A percentile compares a stretch with the other conserved stretches of the same genome.
Conservation (phyloP, 1,139 yeast genomes). For the Geotrichum bryndzae region DNA sequence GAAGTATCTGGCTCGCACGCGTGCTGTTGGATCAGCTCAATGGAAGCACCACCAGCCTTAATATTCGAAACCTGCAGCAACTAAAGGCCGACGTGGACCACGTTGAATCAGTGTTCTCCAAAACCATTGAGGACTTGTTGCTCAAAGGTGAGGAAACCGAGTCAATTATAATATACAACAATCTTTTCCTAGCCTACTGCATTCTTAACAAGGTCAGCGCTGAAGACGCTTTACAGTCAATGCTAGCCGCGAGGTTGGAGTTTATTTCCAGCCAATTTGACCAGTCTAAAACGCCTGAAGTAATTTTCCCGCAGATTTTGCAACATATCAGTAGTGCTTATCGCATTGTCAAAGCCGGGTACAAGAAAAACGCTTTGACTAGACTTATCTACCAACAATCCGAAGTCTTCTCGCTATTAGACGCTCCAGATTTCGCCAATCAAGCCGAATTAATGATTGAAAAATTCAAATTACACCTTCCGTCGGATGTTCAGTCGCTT, state of each 20-base stretch:
- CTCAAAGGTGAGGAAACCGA: conserved; percentile 16
- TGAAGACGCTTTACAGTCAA: conserved; percentile 14
- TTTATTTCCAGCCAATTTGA: conserved; percentile 4
- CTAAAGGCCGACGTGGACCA: conserved; percentile 1
- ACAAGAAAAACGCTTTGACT: conserved; percentile 23
- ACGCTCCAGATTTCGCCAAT: conserved; percentile 23
- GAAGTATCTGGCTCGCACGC: conserved; percentile 18
- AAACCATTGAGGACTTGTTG: conserved; percentile 14
- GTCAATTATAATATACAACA: conserved; percentile 9
- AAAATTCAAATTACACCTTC: conserved; percentile 72
- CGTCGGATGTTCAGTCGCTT: conserved; percentile 76
- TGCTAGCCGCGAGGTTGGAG: conserved; percentile 15
- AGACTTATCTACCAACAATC: conserved; percentile 23
- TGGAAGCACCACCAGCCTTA: not conserved
- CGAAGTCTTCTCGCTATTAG: conserved; percentile 24
- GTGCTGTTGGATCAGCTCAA: conserved; percentile 3
- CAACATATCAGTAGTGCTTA: conserved; percentile 22
- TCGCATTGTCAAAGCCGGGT: conserved; percentile 21
- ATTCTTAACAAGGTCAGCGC: conserved; percentile 18
- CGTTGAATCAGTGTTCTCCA: conserved; percentile 8
- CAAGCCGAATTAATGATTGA: conserved; percentile 44
- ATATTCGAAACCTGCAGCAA: not conserved
- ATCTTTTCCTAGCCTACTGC: conserved; percentile 25
- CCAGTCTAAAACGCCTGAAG: not conserved
- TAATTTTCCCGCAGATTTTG: conserved; percentile 16